Evolutionary conservation across 2,329 filamentous ascomycete genomes (phyloP).

Genomic region (Sordariomycetes sp.): DNA sequence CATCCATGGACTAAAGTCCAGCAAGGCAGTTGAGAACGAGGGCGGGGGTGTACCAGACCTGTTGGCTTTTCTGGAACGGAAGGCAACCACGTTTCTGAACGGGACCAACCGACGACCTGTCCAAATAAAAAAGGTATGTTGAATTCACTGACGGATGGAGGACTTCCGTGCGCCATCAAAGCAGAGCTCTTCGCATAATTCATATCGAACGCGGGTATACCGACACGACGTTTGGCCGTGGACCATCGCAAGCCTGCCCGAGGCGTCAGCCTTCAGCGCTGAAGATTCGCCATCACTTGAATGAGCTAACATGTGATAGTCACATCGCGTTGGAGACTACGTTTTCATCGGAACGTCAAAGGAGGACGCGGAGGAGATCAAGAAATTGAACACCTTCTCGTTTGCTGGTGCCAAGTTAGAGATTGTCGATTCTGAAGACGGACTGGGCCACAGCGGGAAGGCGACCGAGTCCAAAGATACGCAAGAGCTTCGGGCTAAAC

Average conservation of each 20-base stretch:
- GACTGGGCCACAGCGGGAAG: slow-evolving; percentile 18
- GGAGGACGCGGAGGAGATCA: slow-evolving; percentile 53
- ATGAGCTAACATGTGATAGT: slow-evolving; percentile 59
- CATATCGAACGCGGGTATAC: not conserved
- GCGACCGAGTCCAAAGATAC: slow-evolving; percentile 40
- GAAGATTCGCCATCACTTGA: slow-evolving; percentile 1
- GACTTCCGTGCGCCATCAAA: not conserved
- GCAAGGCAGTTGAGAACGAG: slow-evolving; percentile 56
- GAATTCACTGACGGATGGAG: slow-evolving; percentile 8
- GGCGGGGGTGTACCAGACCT: slow-evolving; percentile 60
- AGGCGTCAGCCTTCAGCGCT: not conserved
- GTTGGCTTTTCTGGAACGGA: slow-evolving; percentile 61
- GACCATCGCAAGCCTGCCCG: slow-evolving; percentile 1
- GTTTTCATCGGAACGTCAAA: slow-evolving; percentile 59
- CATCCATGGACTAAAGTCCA: slow-evolving; percentile 56
- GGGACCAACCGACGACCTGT: slow-evolving; percentile 36
- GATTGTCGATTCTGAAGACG: slow-evolving; percentile 40
- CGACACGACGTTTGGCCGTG: not conserved
- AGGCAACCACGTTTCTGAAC: slow-evolving; percentile 47
- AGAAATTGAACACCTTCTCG: slow-evolving; percentile 57
- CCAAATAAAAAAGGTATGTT: slow-evolving; percentile 72
- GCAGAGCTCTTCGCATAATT: slow-evolving; percentile 1
- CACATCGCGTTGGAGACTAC: slow-evolving; percentile 58
- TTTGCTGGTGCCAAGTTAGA: slow-evolving; percentile 59
- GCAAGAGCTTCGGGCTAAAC: slow-evolving; percentile 55